Evolutionary conservation across 2,329 filamentous ascomycete species (phyloP), one percentile per base, ranked within the genome.

Genomic region (Paecilomyces formosus): DNA sequence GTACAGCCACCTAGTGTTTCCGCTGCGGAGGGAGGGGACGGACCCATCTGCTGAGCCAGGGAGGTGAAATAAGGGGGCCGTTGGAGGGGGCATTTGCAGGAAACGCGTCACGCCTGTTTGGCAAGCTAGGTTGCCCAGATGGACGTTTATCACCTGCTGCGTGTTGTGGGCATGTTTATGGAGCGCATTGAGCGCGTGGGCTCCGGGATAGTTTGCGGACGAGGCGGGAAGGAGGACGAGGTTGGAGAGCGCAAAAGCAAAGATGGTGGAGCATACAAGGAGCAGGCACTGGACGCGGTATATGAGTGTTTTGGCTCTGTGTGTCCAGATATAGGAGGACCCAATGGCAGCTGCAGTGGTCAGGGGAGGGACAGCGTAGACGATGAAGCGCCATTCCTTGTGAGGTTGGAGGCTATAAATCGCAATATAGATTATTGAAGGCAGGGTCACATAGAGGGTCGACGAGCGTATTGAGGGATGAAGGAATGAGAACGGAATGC

Each of bases 371-470:
- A 96, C 81, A 56, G 85, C 82, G 75, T 97, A 97, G 67, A 97
- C 86, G 65, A 99, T 87, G 79, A 99, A 99, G 18, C 94, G 89
- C 72, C 92, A 89, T 76, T 99, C 94, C 72, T 99, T 99, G 78
- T 99, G 94, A 0, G 93, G 92, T 61, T 96, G 88, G 55, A 91
- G 66, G 62, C 91, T 96, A 79, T 96, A 97, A 51, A 95, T 73
- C 3, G 82, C 82, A 21, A 95, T 80, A 72, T 92, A 99, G 30
- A 83, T 73, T 1, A 95, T 64, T 9, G 84, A 82, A 0, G 94
- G 92, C 2, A 87, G 65, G 3, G 89, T 66, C 8, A 86, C 74
- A 49, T 80, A 78, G 0, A 90, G 67, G 6, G 78, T 75, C 15
- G 74, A 69, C 0, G 80, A 78, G 4, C 71, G 69, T 8, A 86